Evolutionary conservation across 1,284 basidiomycete species (phyloP), one percentile per base, ranked within the genome.

Genomic region (Boletus semigastroideus): DNA sequence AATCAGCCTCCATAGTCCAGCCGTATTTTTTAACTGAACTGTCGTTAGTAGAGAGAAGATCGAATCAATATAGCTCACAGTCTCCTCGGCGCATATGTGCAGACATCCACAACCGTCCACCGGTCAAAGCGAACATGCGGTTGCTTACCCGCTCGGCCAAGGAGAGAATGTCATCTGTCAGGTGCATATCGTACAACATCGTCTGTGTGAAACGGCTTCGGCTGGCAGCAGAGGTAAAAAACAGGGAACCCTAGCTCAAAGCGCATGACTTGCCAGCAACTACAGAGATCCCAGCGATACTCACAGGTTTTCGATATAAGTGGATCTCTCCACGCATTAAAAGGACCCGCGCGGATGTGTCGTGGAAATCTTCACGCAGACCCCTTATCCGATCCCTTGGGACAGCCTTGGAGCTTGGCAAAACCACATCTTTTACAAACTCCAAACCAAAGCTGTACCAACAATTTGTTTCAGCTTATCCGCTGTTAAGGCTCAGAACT

Each of bases 241-340:
- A 66, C 46, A 79, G 42, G 4, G 61, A 53, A 13, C 74, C 76
- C 75, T 75, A 30, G 20, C 22, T 45, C 19, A 2, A 11, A 34
- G 27, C 5, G 42, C 25, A 42, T 33, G 17, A 36, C 30, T 10
- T 16, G 19, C 31, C 13, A 17, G 33, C 5, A n/a, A 14, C 7
- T 41, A 46, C 17, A n/a, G 46, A 31, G 14, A 22, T n/a, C 12
- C n/a, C 4, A 17, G 19, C 27, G 11, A 49, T 27, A 62, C 71
- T 47, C 54, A 74, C 73, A 2, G 77, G 72, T 59, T 78, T 79
- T 34, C 76, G 72, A 28, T 52, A 43, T 13, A 58, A 34, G 49
- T 77, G 77, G 2, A 71, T 54, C 51, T 78, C 75, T 27, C 78
- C 76, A 9, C 63, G 66, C 45, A 79, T 57, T 10, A 72, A 42